Percentiles rank a stretch among this genome's conserved stretches.
phyloP scores from a whole-genome alignment of 768 basidiomycete genomes.

The Pleurotus platypus region DNA sequence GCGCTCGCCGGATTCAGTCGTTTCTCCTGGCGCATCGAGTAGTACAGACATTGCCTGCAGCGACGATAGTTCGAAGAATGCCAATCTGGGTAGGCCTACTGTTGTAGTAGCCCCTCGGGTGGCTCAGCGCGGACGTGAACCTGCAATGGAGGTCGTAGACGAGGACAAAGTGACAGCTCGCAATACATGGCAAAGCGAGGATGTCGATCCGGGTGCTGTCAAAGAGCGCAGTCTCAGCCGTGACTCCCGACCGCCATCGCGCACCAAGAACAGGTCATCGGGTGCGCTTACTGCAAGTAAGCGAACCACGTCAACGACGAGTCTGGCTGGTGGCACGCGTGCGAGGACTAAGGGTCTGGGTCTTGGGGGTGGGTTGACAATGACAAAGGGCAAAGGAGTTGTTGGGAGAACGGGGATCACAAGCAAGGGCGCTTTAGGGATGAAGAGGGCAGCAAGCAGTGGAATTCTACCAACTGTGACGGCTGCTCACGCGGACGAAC shows the following conservation, averaged over 20 bases:
- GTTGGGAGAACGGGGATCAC: constrained; percentile 5
- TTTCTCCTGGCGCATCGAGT: not conserved
- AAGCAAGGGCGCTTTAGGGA: constrained; percentile 6
- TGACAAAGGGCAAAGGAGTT: constrained; percentile 9
- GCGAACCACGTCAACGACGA: constrained; percentile 2
- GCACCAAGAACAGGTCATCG: not conserved
- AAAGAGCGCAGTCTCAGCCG: constrained; percentile 4
- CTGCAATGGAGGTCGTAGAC: not conserved
- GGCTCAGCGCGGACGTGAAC: not conserved
- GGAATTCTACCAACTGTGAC: not conserved
- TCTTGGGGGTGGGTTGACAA: constrained; percentile 2
- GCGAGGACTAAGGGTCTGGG: constrained; percentile 8
- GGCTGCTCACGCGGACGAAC: constrained; percentile 1
- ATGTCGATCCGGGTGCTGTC: not conserved
- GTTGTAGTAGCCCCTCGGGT: not conserved
- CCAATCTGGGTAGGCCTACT: not conserved
- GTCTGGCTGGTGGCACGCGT: not conserved
- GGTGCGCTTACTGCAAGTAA: constrained; percentile 4
- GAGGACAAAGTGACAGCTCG: not conserved
- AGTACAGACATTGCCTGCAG: not conserved
- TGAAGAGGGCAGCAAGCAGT: constrained; percentile 8
- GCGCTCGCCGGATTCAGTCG: constrained; percentile 1
- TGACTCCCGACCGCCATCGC: not conserved
- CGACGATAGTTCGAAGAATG: no score
- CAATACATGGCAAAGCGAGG: not conserved